A percentile compares a stretch with the other conserved stretches of the same genome.
Evolutionary conservation across 78 protist genomes (phyloP).

Genomic region (Mastigamoeba balamuthi): DNA sequence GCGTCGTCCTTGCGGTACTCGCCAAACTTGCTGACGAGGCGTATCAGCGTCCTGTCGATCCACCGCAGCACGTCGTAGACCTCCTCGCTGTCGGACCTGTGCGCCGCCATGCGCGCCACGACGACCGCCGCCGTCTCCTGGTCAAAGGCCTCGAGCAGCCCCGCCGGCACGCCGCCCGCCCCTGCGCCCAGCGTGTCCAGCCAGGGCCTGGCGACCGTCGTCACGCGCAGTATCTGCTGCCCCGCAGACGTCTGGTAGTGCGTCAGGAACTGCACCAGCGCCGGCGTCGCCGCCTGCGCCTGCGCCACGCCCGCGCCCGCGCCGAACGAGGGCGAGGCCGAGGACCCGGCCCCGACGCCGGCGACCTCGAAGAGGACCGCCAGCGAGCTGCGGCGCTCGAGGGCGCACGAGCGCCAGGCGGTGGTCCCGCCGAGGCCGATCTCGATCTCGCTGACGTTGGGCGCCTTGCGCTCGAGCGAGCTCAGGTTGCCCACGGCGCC

Average conservation of each 20-base stretch:
- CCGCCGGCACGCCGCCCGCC: not conserved
- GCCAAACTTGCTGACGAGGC: conserved; percentile 71
- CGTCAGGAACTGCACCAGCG: conserved; percentile 74
- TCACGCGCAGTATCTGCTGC: conserved; percentile 78
- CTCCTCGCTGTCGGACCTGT: conserved; percentile 76
- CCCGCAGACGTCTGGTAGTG: conserved; percentile 72
- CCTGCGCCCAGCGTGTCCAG: not conserved
- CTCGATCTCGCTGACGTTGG: conserved; percentile 38
- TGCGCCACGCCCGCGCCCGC: not conserved
- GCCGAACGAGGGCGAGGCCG: not conserved
- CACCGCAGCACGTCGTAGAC: conserved; percentile 89
- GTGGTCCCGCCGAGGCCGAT: conserved; percentile 87
- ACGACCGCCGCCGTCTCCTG: conserved; percentile 93
- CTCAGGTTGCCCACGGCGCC: conserved; percentile 81
- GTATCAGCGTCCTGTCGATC: conserved; percentile 93
- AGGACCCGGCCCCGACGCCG: not conserved
- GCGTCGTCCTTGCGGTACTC: conserved; percentile 71
- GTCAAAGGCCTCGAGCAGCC: conserved; percentile 63
- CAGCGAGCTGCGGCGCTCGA: conserved; percentile 57
- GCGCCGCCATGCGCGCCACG: conserved; percentile 90
- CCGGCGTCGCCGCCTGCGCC: conserved; percentile 29
- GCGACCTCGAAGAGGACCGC: conserved; percentile 81
- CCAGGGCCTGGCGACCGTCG: conserved; percentile 72
- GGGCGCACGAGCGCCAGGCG: conserved; percentile 66
- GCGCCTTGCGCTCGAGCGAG: conserved; percentile 8